Evolutionary conservation across 495 filamentous ascomycete genomes (phyloP), one percentile per base, ranked within the genome.

Genomic region (Hypoxylon fragiforme): DNA sequence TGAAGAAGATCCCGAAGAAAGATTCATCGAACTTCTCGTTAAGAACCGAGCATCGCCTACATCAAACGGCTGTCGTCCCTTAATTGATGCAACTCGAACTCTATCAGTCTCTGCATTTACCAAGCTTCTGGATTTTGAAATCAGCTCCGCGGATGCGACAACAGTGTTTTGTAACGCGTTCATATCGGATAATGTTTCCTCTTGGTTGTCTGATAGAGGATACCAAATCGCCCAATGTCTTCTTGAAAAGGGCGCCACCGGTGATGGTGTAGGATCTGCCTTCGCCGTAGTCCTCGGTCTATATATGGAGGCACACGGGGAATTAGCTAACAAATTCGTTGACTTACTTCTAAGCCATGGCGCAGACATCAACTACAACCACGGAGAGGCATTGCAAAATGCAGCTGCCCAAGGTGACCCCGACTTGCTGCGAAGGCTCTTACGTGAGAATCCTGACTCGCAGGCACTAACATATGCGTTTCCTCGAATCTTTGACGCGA

Each of bases 111-210:
- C 70, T 7, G 52, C 74, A n/a, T 64, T 79, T 24, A 44, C 55
- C 7, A 50, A 69, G 30, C 51, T 78, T 12, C 32, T 78, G 19
- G 65, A 72, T 6, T 46, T 40, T 2, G 59, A 65, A 1, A 68
- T 74, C 9, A 61, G 69, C 0, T 45, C 45, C 11, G 60, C 70
- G 48, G 71, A 78, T 47, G 48, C 70, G 1, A 71, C 66, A 0
- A 70, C 72, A 61, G 61, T 64, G 4, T 77, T 75, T 37, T 46
- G 57, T 3, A 69, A 72, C 38, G 69, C 67, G 0, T 77, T 79
- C 14, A 56, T 60, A 5, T 50, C 63, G 0, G 62, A 60, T 11
- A 63, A 63, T 3, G 57, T 67, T 9, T 50, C 48, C 7, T 54
- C 44, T 12, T 78, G 75, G 76, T 37, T 76, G 22, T 68, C 71